phyloP scores from a whole-genome alignment of 2,329 filamentous ascomycete species.

The Botrytis paeoniae region DNA sequence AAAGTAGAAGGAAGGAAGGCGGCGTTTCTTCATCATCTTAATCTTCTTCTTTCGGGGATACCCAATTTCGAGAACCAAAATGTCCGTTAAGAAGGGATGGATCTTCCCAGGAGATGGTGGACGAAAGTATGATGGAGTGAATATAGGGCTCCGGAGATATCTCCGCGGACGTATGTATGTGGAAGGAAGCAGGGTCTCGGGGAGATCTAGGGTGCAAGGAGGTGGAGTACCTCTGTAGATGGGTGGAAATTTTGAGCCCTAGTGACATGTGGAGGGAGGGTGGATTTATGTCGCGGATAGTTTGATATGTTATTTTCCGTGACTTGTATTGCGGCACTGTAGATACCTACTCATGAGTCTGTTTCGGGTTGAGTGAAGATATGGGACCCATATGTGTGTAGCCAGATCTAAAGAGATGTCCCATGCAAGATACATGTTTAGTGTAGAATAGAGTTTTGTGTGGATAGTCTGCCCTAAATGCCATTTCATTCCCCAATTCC shows the following conservation, averaged over 20 bases:
- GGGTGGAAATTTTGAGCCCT: not conserved
- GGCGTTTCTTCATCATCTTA: not conserved
- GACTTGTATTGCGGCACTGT: not conserved
- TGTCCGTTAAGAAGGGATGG: not conserved
- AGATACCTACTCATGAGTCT: not conserved
- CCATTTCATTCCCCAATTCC: not conserved
- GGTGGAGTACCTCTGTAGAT: not conserved
- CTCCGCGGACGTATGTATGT: not conserved
- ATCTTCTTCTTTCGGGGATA: not conserved
- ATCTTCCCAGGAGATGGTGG: too few relatives aligned
- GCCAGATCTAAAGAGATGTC: not conserved
- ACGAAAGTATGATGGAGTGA: not conserved
- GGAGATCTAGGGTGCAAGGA: not conserved
- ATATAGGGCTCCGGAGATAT: not conserved
- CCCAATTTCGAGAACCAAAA: not conserved
- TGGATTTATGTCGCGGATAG: not conserved
- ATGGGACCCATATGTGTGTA: not conserved
- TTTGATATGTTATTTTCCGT: not conserved
- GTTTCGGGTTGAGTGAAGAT: not conserved
- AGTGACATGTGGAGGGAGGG: not conserved
- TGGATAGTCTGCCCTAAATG: not conserved
- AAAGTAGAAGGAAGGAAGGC: not conserved
- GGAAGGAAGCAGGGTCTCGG: too few relatives aligned
- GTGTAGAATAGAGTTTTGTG: not conserved
- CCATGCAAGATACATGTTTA: not conserved